phyloP scores from a whole-genome alignment of 2,329 filamentous ascomycete genomes.

The Hymenoscyphus linearis region DNA sequence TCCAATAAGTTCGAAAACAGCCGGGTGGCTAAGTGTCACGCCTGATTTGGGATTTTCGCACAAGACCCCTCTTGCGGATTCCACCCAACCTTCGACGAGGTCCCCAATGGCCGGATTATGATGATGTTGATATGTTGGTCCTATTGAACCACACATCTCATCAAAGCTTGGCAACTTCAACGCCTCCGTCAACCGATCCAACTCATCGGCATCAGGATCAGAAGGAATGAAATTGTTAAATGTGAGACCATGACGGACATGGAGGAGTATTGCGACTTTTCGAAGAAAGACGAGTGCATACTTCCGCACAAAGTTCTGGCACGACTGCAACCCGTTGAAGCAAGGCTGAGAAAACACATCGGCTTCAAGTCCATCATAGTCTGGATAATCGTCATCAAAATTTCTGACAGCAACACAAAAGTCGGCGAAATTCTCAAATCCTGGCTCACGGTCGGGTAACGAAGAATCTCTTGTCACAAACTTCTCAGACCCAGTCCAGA shows the following conservation, averaged over 20 bases:
- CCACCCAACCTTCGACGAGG: constrained; percentile 66
- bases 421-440: constrained; percentile 19
- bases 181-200: constrained; percentile 72
- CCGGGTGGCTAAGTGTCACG: constrained; percentile 62
- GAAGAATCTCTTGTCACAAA: neutral
- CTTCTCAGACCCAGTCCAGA: constrained; percentile 18
- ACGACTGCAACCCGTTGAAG: constrained; percentile 47
- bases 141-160: constrained; percentile 55
- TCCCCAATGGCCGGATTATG: constrained; percentile 33
- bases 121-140: constrained; percentile 5
- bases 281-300: constrained; percentile 89
- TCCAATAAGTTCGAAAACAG: constrained; percentile 90
- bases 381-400: constrained; percentile 9
- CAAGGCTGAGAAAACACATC: constrained; percentile 50
- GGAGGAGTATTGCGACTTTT: constrained; percentile 76
- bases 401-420: constrained; percentile 23
- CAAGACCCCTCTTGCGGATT: neutral
- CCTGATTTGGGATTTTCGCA: neutral
- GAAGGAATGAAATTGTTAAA: constrained; percentile 67
- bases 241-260: constrained; percentile 84
- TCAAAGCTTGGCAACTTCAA: constrained; percentile 74
- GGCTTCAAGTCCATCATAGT: neutral
- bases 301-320: constrained; percentile 61
- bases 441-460: constrained; percentile 6
- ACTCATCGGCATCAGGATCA: constrained; percentile 64